These are phyloP conservation scores for Trichoderma citrinoviride DNA, from an alignment of 2,329 filamentous ascomycete species.

Conservation along the genomic window DNA sequence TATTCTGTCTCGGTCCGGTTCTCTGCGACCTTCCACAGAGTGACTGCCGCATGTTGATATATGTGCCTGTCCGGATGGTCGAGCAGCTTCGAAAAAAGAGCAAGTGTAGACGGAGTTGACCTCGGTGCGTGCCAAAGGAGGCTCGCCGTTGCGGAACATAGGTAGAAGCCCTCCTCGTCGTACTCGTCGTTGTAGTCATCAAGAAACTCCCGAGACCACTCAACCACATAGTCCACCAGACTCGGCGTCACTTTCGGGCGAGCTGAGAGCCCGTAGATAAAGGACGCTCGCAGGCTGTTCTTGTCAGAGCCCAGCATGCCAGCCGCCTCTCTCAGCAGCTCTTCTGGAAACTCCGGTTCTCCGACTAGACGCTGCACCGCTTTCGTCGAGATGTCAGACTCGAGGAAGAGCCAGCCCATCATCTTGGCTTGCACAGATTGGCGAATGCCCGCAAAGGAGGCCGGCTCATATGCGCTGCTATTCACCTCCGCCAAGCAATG, in stretches of 20 bases:
- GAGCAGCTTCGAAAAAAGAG: background rate
- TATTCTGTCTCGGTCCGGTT: background rate
- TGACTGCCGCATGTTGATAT: background rate
- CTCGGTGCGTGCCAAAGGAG: background rate
- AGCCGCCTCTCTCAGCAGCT: background rate
- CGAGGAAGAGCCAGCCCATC: background rate
- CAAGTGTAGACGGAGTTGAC: background rate
- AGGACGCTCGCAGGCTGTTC: background rate
- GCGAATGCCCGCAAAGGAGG: background rate
- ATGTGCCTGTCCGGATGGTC: background rate
- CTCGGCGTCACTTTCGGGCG: background rate
- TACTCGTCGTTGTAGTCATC: background rate
- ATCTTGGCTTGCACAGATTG: background rate
- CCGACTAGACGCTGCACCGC: background rate
- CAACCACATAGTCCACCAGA: background rate
- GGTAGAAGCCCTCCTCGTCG: background rate
- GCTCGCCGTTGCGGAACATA: background rate
- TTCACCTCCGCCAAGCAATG: background rate
- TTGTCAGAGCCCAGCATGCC: background rate
- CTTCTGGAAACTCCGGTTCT: background rate
- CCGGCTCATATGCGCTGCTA: background rate
- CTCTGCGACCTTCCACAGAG: background rate
- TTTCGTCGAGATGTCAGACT: background rate
- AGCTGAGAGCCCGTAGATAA: background rate
- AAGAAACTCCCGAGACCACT: background rate